phyloP scores from a whole-genome alignment of 441 rosid species.

The Sinapis alba region DNA sequence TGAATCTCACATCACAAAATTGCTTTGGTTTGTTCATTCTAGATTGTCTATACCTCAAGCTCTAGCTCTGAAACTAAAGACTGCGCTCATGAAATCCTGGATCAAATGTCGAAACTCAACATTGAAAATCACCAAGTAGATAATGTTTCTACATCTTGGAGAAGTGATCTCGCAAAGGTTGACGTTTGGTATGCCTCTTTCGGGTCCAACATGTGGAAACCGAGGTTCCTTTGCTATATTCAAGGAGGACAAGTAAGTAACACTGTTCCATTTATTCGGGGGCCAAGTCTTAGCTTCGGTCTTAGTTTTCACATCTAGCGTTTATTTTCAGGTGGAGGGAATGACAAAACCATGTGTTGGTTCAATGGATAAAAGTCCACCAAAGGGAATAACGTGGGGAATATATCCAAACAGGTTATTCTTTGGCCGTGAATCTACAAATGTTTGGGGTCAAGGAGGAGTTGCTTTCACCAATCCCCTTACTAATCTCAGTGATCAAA shows the following conservation, averaged over 20 bases:
- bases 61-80: conserved; percentile 68
- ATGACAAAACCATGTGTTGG: conserved; percentile 73
- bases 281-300: neutral
- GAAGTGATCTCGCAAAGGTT: conserved; percentile 65
- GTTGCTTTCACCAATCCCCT: conserved; percentile 82
- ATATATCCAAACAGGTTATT: conserved; percentile 70
- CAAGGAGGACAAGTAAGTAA: conserved; percentile 83
- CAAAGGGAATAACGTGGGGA: conserved; percentile 79
- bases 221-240: conserved; percentile 85
- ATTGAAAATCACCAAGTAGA: conserved; percentile 47
- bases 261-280: neutral
- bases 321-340: conserved; percentile 64
- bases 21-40: conserved; percentile 42
- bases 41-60: conserved; percentile 56
- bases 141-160: conserved; percentile 51
- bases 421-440: conserved; percentile 74
- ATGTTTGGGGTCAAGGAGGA: conserved; percentile 74
- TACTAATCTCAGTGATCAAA: conserved; percentile 46
- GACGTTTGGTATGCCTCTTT: conserved; percentile 87
- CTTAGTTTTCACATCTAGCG: neutral
- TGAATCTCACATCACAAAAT: conserved; percentile 20
- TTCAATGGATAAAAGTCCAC: conserved; percentile 70
- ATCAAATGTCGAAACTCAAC: conserved; percentile 64
- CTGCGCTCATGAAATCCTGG: conserved; percentile 44
- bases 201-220: conserved; percentile 90